Conservation (phyloP, 2,329 filamentous ascomycete species). For the Fusarium sp. region DNA sequence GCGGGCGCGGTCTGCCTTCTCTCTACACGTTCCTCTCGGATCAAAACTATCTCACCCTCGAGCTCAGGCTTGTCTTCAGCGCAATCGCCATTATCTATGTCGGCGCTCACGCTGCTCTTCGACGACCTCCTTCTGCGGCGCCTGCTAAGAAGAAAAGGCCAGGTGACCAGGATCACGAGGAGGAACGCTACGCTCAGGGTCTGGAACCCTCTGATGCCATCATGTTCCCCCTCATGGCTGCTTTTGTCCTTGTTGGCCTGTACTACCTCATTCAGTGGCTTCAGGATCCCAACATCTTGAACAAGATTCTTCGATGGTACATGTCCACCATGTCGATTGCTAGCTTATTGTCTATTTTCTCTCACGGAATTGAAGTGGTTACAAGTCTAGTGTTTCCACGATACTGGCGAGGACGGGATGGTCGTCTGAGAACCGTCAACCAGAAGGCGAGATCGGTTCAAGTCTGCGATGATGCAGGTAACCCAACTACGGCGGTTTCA, state of each 20-base stretch:
- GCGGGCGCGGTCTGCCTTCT: slow-evolving; percentile 42
- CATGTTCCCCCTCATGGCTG: slow-evolving; percentile 85
- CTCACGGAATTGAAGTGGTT: slow-evolving; percentile 77
- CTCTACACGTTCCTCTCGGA: slow-evolving; percentile 54
- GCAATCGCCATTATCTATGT: slow-evolving; percentile 88
- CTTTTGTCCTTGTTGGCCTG: slow-evolving; percentile 77
- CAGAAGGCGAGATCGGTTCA: slow-evolving; percentile 58
- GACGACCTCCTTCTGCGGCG: slow-evolving; percentile 84
- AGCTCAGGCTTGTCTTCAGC: slow-evolving; percentile 69
- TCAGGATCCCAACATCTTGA: slow-evolving; percentile 84
- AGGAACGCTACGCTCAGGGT: slow-evolving; percentile 65
- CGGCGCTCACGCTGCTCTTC: slow-evolving; percentile 87
- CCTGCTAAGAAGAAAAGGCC: slow-evolving; percentile 66
- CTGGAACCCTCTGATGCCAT: slow-evolving; percentile 83
- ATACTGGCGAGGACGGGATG: slow-evolving; percentile 70
- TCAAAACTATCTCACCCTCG: slow-evolving; percentile 61
- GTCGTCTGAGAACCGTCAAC: slow-evolving; percentile 63
- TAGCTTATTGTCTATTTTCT: slow-evolving; percentile 80
- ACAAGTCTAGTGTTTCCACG: slow-evolving; percentile 81
- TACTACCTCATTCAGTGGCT: slow-evolving; percentile 94
- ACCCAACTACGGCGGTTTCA: slow-evolving; percentile 46
- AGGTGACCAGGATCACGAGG: slow-evolving; percentile 63
- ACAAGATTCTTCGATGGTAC: slow-evolving; percentile 86
- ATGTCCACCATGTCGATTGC: slow-evolving; percentile 86
- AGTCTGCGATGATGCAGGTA: slow-evolving; percentile 55